Conservation (phyloP, 2,329 filamentous ascomycete species). For the Sodiomyces alkalinus region DNA sequence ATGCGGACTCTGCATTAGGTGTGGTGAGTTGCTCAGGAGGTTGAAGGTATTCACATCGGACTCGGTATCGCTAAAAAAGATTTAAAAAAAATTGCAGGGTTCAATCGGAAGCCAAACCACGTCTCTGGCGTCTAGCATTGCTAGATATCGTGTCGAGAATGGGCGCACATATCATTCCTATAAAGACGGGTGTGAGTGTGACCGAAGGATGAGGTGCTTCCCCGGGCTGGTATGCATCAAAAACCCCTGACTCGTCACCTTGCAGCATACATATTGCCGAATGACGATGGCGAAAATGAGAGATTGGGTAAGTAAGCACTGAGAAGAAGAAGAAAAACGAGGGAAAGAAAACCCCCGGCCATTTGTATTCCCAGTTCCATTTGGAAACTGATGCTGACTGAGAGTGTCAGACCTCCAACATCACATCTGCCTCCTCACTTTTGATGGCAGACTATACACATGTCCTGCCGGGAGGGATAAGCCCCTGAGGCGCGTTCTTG, state of each 20-base stretch:
- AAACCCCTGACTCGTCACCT: too few relatives aligned
- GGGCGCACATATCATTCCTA: constrained; percentile 22
- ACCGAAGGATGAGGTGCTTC: background rate
- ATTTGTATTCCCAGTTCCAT: background rate
- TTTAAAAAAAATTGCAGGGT: too few relatives aligned
- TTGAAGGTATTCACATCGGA: too few relatives aligned
- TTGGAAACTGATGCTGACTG: background rate
- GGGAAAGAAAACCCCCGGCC: background rate
- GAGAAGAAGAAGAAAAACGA: background rate
- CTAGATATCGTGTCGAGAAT: constrained; percentile 22
- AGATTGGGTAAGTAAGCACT: constrained; percentile 6
- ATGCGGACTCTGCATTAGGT: too few relatives aligned
- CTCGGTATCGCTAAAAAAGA: too few relatives aligned
- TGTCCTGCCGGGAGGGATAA: constrained; percentile 7
- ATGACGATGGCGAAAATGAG: constrained; percentile 13
- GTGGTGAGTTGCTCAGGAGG: too few relatives aligned
- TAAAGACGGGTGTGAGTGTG: constrained; percentile 10
- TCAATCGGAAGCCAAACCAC: constrained; percentile 12
- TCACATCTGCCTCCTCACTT: constrained; percentile 12
- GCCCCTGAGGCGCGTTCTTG: constrained; percentile 16
- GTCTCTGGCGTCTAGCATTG: constrained; percentile 20
- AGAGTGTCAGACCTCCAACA: constrained; percentile 8
- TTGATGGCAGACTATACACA: constrained; percentile 11
- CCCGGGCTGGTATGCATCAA: background rate
- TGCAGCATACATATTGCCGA: constrained; percentile 13